Evolutionary conservation across 768 basidiomycete species (phyloP).

Genomic region (Favolaschia claudopus): DNA sequence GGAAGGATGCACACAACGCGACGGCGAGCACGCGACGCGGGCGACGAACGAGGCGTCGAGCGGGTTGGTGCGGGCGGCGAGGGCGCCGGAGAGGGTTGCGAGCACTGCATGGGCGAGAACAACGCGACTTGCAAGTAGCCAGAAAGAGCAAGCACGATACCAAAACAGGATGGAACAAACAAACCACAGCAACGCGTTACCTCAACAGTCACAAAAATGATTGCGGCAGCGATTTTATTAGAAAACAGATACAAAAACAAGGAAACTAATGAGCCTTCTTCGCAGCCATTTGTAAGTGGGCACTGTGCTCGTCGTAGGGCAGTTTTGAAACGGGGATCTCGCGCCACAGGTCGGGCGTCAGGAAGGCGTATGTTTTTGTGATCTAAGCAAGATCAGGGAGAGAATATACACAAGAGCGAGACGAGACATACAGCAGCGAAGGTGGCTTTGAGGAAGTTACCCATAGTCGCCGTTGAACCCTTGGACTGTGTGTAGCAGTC

Average conservation of each 20-base stretch:
- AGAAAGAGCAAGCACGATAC: not conserved
- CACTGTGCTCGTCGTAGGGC: constrained; percentile 95
- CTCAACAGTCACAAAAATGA: too few relatives aligned
- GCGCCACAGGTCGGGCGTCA: constrained; percentile 97
- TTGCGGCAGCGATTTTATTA: constrained; percentile 9
- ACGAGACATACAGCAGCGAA: constrained; percentile 79
- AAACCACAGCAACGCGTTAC: too few relatives aligned
- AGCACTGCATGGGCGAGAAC: not conserved
- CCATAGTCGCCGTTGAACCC: constrained; percentile 98
- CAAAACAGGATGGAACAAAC: too few relatives aligned
- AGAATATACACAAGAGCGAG: not conserved
- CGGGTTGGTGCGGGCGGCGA: not conserved
- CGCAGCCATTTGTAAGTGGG: constrained; percentile 84
- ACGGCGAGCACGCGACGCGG: constrained; percentile 22
- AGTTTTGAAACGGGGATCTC: constrained; percentile 90
- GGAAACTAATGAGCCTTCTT: constrained; percentile 73
- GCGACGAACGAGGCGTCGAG: constrained; percentile 14
- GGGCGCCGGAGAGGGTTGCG: not conserved
- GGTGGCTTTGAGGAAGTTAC: constrained; percentile 98
- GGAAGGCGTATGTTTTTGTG: constrained; percentile 98
- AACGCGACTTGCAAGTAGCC: not conserved
- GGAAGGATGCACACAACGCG: constrained; percentile 20
- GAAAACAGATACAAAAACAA: not conserved
- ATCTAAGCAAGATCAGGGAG: constrained; percentile 61
- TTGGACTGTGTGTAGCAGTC: constrained; percentile 98